phyloP scores from a whole-genome alignment of 768 basidiomycete species.

The Ramaria sp. region DNA sequence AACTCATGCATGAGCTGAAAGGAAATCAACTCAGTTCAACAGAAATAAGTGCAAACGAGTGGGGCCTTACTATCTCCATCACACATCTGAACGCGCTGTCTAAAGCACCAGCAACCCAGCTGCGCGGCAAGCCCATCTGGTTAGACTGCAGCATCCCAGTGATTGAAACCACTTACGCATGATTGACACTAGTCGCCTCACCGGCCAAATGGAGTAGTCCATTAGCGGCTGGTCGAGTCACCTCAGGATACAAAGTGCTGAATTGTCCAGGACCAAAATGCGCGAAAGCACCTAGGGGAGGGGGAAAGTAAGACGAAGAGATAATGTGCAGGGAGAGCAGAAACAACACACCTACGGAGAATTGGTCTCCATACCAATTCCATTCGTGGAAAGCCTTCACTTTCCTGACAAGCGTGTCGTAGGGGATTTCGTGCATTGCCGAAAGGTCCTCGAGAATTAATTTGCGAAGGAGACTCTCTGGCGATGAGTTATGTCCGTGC shows the following conservation, averaged over 20 bases:
- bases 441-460: background rate
- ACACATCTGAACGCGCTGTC: background rate
- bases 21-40: too few relatives aligned
- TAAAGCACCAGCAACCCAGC: background rate
- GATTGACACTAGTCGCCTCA: background rate
- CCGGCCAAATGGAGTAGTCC: background rate
- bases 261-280: background rate
- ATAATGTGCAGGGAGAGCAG: background rate
- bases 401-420: background rate
- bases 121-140: too few relatives aligned
- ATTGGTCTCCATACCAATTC: background rate
- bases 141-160: too few relatives aligned
- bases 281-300: background rate
- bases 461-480: background rate
- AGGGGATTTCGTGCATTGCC: background rate
- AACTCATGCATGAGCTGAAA: too few relatives aligned
- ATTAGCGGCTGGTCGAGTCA: background rate
- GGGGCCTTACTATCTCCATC: too few relatives aligned
- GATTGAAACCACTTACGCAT: background rate
- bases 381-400: background rate
- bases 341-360: background rate
- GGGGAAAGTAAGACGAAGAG: background rate
- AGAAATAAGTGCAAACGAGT: too few relatives aligned
- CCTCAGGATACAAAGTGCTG: background rate
- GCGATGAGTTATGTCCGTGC: background rate